Percentiles rank a stretch among this genome's conserved stretches.
phyloP scores from a whole-genome alignment of 2,329 filamentous ascomycete species.

The Lasiodiplodia citricola region DNA sequence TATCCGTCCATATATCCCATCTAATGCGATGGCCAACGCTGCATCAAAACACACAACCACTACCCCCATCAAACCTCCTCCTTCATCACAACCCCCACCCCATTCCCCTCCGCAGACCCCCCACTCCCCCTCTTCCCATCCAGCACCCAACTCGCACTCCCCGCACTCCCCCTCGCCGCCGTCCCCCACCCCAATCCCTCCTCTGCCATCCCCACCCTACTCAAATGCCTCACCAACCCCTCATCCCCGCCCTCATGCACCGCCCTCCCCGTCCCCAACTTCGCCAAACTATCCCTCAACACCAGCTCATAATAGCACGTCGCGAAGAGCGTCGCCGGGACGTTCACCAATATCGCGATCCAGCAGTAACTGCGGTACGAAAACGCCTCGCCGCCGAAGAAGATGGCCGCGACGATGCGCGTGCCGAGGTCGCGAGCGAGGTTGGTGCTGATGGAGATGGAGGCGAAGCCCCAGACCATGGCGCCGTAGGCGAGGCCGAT shows the following conservation, averaged over 20 bases:
- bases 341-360: conserved; percentile 61
- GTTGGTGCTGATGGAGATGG: conserved; percentile 62
- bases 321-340: conserved; percentile 62
- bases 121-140: background rate
- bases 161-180: no score
- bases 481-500: conserved; percentile 62
- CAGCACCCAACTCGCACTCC: background rate
- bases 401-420: conserved; percentile 64
- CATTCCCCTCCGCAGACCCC: background rate
- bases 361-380: conserved; percentile 54
- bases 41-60: no score
- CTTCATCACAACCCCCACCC: background rate
- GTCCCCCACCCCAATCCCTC: background rate
- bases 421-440: conserved; percentile 64
- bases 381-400: conserved; percentile 60
- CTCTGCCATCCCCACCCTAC: conserved; percentile 38
- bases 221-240: conserved; percentile 51
- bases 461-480: conserved; percentile 64
- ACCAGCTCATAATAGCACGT: conserved; percentile 62
- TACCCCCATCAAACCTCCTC: conserved; percentile 1
- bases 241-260: conserved; percentile 59
- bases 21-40: no score
- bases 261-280: conserved; percentile 57
- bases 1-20: no score
- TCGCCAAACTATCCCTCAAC: conserved; percentile 58